Conservation (phyloP, 2,329 filamentous ascomycete species). For the Lachnellula suecica region DNA sequence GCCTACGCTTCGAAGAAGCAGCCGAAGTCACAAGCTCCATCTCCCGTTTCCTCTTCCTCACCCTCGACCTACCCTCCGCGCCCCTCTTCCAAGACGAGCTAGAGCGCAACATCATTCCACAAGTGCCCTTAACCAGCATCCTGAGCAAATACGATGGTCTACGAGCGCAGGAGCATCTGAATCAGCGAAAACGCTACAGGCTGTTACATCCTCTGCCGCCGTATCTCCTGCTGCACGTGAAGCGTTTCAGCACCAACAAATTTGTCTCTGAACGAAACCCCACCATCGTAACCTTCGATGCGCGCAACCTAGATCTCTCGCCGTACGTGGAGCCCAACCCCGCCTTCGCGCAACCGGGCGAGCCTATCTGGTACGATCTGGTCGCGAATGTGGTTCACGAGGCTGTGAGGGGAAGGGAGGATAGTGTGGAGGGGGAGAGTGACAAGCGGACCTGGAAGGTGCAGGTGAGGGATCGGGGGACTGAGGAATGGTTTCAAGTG, state of each 20-base stretch:
- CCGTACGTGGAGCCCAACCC: slow-evolving; percentile 92
- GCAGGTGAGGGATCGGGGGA: slow-evolving; percentile 78
- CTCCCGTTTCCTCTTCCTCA: slow-evolving; percentile 85
- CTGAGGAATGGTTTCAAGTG: slow-evolving; percentile 86
- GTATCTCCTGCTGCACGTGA: slow-evolving; percentile 91
- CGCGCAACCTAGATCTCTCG: slow-evolving; percentile 78
- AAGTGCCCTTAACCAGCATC: slow-evolving; percentile 79
- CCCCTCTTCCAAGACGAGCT: slow-evolving; percentile 95
- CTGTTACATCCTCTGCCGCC: slow-evolving; percentile 88
- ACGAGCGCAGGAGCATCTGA: slow-evolving; percentile 82
- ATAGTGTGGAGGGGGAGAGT: slow-evolving; percentile 82
- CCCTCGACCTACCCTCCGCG: slow-evolving; percentile 85
- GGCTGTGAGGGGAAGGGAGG: slow-evolving; percentile 73
- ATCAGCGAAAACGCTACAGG: slow-evolving; percentile 85
- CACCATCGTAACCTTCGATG: slow-evolving; percentile 95
- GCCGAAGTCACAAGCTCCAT: slow-evolving; percentile 75
- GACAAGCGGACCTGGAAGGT: slow-evolving; percentile 94
- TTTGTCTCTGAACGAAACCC: slow-evolving; percentile 96
- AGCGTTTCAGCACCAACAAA: slow-evolving; percentile 95
- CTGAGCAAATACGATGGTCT: slow-evolving; percentile 91
- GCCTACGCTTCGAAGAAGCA: slow-evolving; percentile 89
- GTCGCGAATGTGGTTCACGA: slow-evolving; percentile 93
- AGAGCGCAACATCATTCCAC: slow-evolving; percentile 94
- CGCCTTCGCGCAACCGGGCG: slow-evolving; percentile 64
- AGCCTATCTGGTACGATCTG: slow-evolving; percentile 92